These are phyloP conservation scores for Daldinia concentrica DNA, from an alignment of 495 filamentous ascomycete genomes.

Conservation along the genomic window DNA sequence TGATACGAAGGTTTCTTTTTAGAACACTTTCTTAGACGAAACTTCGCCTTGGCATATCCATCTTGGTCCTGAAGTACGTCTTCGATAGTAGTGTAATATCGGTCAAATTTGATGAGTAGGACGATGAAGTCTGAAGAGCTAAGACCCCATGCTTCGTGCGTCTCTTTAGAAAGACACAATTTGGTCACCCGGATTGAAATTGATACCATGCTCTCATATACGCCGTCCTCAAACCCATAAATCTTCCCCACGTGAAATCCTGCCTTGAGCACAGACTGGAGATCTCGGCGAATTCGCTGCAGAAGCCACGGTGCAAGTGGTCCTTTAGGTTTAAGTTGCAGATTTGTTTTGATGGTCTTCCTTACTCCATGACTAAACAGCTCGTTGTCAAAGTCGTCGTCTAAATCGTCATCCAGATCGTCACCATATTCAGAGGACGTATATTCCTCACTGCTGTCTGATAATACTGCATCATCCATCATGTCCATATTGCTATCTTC, in stretches of 20 bases:
- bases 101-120: conserved; percentile 73
- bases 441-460: conserved; percentile 46
- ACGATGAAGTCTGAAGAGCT: conserved; percentile 74
- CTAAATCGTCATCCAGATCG: background rate
- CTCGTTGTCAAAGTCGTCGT: background rate
- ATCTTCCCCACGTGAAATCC: conserved; percentile 81
- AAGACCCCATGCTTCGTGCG: conserved; percentile 80
- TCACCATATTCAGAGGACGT: conserved; percentile 15
- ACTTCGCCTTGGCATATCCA: conserved; percentile 18
- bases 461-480: conserved; percentile 46
- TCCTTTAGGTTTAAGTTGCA: background rate
- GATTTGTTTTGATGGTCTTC: conserved; percentile 1
- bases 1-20: conserved; percentile 64
- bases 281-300: conserved; percentile 67
- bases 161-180: conserved; percentile 80
- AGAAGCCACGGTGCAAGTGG: conserved; percentile 12
- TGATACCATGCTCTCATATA: conserved; percentile 61
- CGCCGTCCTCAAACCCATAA: conserved; percentile 55
- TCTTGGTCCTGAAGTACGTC: conserved; percentile 23
- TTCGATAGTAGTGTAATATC: conserved; percentile 66
- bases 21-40: conserved; percentile 62
- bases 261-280: conserved; percentile 66
- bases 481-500: conserved; percentile 44
- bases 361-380: background rate
- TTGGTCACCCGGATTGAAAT: conserved; percentile 73